Base-by-base conservation (phyloP, 768 basidiomycete species). In the Tricholoma furcatifolium region DNA sequence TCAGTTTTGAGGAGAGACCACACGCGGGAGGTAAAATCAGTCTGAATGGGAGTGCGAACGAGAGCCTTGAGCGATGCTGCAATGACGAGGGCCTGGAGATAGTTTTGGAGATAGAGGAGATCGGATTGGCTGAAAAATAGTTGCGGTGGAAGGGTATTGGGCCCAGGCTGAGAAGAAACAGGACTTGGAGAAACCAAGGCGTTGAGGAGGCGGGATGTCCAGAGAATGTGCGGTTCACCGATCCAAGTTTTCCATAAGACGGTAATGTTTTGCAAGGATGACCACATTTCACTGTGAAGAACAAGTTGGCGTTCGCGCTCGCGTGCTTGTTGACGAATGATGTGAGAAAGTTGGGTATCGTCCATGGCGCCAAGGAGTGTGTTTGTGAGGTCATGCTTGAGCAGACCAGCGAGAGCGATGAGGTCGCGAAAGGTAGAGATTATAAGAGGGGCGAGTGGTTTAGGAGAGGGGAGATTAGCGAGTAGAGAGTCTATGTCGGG, bases 381-480 rank as follows among this genome's bases (percentile, higher is more conserved):
- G 51, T 82, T 76, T 10, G 82, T 84, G 32, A 90, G 72, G 60
- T 90, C 88, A 24, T 77, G 70, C 62, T 82, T 86, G 84, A 91
- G 86, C n/a, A 71, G 66, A 38, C 85, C 81, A 0, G 80, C 67
- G 12, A 89, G 69, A 12, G 69, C 63, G 6, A 89, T 60, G 40
- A 82, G 76, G 3, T 70, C 69, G 54, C 71, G 80, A 27, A 78
- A 61, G 4, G 74, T 76, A 38, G 79, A 73, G 2, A 78, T 61
- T n/a, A 85, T 67, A 1, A 81, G 65, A 32, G 63, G 60, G 7
- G 87, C 80, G 4, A 85, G 71, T 9, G 67, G 43, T 14, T 55
- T 41, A 59, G 39, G 56, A 15, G 49, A 47, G 15, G 62, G 57
- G 42, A 71, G 47, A 42, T 56, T 55, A 2, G 53, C 55, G 27